These are phyloP conservation scores for Triticum timopheevii DNA, from an alignment of 176 grass and related monocot genomes.

Conservation along the genomic window DNA sequence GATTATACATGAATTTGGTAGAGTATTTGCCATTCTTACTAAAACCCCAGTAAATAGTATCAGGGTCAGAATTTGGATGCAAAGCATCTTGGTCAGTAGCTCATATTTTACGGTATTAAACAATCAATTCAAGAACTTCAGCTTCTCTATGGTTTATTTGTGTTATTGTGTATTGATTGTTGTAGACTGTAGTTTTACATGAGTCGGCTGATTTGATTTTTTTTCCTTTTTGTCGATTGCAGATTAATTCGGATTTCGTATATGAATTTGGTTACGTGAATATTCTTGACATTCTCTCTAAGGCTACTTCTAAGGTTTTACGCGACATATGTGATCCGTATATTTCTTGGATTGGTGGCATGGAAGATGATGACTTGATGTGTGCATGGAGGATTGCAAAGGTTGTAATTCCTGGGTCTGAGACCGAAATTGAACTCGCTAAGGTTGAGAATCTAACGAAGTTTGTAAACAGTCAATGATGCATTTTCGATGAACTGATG, in stretches of 20 bases:
- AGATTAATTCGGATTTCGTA: not conserved
- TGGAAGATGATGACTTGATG: not conserved
- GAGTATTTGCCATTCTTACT: too few relatives aligned
- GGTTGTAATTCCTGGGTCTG: not conserved
- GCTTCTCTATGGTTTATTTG: not conserved
- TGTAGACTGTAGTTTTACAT: not conserved
- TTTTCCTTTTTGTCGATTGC: too few relatives aligned
- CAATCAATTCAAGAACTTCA: too few relatives aligned
- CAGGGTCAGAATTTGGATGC: too few relatives aligned
- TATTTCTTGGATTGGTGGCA: not conserved
- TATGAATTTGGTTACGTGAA: not conserved
- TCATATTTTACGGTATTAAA: not conserved
- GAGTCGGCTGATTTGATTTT: too few relatives aligned
- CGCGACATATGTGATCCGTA: not conserved
- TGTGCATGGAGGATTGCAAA: not conserved
- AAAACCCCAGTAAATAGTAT: too few relatives aligned
- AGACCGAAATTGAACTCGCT: not conserved
- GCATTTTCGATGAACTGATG: not conserved
- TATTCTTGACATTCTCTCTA: not conserved
- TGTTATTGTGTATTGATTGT: not conserved
- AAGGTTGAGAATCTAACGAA: not conserved
- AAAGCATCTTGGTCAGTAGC: not conserved
- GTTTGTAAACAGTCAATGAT: too few relatives aligned
- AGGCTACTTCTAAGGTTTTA: not conserved
- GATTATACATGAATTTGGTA: too few relatives aligned